Base-by-base conservation (phyloP, 2,329 filamentous ascomycete species). In the Xylaria arbuscula region DNA sequence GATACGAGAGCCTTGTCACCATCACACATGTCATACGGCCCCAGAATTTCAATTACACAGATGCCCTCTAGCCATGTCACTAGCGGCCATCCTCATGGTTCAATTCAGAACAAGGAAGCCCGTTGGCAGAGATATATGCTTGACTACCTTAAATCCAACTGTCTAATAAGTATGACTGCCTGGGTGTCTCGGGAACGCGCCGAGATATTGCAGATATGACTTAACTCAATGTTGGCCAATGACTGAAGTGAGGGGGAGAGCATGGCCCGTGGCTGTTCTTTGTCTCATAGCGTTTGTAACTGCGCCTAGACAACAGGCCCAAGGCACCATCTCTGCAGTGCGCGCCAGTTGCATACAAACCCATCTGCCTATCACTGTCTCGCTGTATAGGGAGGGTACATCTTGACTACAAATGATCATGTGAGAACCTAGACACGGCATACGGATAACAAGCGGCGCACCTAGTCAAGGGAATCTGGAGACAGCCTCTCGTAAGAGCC, bases 231-330 rank as follows among this genome's bases (percentile, higher is more conserved):
- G 22, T 24, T 40, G 34, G 36, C 66, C 45, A 64, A 64, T 62
- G 53, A 34, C 42, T 22, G 45, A 55, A 38, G 32, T 28, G 24
- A 65, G 42, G 50, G 42, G 50, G 48, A n/a, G 42, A 55, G 24
- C n/a, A 61, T 59, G 61, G 67, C 9, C 62, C 34, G 19, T 64
- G 45, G 36, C 28, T 61, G 36, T 58, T 64, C 62, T 66, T 66
- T 72, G 70, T 72, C 63, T 70, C 68, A 63, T 68, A 57, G 68
- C 65, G 70, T 72, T 72, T 72, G 68, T 50, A 62, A 56, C 34
- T 45, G 24, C 17, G n/a, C 34, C 61, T 45, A 42, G 17, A 36
- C 13, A 66, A 47, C 15, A 42, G 34, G 42, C 42, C 13, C 32
- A 42, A 47, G 32, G 36, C 28, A 48, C 22, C 19, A 47, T 45